Evolutionary conservation across 1,284 basidiomycete genomes (phyloP), one percentile per base, ranked within the genome.

Genomic region (Phlebopus sp.): DNA sequence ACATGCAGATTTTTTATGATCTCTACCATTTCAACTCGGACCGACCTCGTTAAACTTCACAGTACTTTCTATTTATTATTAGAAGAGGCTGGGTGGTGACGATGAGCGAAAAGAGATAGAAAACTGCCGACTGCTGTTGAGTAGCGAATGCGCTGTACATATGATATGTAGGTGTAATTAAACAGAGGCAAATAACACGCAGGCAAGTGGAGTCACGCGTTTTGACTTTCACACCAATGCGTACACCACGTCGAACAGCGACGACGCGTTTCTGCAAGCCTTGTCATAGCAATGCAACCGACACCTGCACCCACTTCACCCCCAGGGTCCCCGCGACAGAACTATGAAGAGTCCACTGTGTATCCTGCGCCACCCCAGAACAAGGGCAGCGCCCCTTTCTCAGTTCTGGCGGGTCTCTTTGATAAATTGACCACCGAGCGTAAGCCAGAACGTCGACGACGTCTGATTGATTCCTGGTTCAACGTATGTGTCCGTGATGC

Each of bases 401-500:
- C 72, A 21, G 76, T 83, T 15, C 70, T 91, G 1, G 76, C 75
- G 3, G 76, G 75, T 7, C 69, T 91, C 17, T 91, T 90, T 67
- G 79, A 84, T 50, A 85, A 76, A 53, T 69, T 90, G 4, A 79
- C 82, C 51, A 72, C 60, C 42, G 86, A 90, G 63, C 74, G 81
- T 52, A 88, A 82, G 58, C 81, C 80, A 41, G 87, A 90, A 15
- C 75, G 78, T 56, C 71, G 86, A 50, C 78, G 78, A 55, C 84
- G 76, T 56, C 60, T 82, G 13, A 63, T 91, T 14, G 68, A 73
- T 47, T 72, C 74, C 11, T 91, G 89, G 89, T 90, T 91, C 61
- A 81, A 75, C 55, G 88, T 91, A 74, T 63, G 82, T 64, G 21
- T 3, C 21, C 21, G 6, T 6, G 21, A 23, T 10, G n/a, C 19